Evolutionary conservation across 148 eudicot species (phyloP).

Genomic region (Selenicereus undatus): DNA sequence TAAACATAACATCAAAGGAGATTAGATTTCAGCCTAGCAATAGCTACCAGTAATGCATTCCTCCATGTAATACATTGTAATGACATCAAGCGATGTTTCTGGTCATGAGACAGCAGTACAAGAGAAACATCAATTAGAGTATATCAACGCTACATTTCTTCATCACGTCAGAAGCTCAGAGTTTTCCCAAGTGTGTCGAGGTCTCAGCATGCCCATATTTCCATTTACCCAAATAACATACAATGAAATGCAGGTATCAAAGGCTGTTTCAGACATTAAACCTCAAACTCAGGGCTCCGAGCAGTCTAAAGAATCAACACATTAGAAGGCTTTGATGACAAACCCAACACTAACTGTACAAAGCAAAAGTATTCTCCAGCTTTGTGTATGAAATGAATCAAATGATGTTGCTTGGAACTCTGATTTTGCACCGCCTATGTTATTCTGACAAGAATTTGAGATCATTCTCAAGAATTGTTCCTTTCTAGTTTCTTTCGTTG

Average conservation of each 20-base stretch:
- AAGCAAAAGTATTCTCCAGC: background rate
- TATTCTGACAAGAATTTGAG: background rate
- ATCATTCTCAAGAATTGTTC: background rate
- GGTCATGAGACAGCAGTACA: no score
- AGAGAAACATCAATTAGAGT: no score
- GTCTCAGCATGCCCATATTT: background rate
- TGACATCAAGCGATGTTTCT: no score
- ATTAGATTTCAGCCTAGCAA: no score
- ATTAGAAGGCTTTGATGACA: background rate
- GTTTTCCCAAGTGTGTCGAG: background rate
- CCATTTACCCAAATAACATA: background rate
- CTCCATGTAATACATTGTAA: no score
- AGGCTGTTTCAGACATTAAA: slow-evolving; percentile 1
- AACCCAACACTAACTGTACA: background rate
- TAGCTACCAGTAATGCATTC: no score
- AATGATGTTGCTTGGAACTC: background rate
- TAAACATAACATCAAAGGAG: no score
- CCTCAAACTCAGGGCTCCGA: background rate
- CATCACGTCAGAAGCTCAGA: background rate
- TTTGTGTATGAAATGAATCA: slow-evolving; percentile 2
- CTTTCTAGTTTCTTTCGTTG: background rate
- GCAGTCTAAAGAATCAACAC: background rate
- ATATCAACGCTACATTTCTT: background rate
- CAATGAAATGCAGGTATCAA: background rate
- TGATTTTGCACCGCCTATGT: background rate